Evolutionary conservation across 805 yeast genomes (phyloP).

Genomic region (Teunomyces pallodes): DNA sequence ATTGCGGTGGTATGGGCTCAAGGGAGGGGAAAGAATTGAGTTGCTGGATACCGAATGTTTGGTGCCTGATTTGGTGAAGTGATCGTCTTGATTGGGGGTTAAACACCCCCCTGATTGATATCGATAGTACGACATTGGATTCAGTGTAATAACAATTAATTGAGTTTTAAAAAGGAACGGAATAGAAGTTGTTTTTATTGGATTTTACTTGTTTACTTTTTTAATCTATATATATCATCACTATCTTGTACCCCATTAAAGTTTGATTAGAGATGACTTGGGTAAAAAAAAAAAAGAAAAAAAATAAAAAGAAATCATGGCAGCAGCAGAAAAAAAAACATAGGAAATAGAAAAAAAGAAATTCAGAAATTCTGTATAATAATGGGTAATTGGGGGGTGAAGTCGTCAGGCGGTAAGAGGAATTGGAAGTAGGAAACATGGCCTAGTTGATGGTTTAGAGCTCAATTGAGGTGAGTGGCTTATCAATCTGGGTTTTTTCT

Average conservation of each 20-base stretch:
- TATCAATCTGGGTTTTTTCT: too few relatives aligned
- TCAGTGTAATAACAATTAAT: not conserved
- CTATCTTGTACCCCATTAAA: conserved; percentile 2
- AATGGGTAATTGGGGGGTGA: not conserved
- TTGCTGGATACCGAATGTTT: conserved; percentile 8
- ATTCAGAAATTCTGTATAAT: not conserved
- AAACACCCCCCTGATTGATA: conserved; percentile 22
- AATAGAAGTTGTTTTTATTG: not conserved
- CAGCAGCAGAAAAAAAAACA: not conserved
- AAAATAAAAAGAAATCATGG: not conserved
- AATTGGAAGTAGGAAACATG: too few relatives aligned
- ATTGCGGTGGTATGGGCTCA: conserved; percentile 18
- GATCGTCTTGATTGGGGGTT: conserved; percentile 21
- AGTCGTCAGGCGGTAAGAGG: not conserved
- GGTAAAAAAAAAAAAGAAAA: not conserved
- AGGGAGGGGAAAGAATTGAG: conserved; percentile 27
- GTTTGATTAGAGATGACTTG: conserved; percentile 6
- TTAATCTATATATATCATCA: conserved; percentile 2
- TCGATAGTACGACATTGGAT: conserved; percentile 1
- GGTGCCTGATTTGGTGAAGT: conserved; percentile 6
- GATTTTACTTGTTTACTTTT: conserved; percentile 2
- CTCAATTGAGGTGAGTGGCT: too few relatives aligned
- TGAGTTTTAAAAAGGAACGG: not conserved
- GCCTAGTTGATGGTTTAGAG: too few relatives aligned
- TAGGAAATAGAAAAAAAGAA: not conserved